These are phyloP conservation scores for Cryphonectria naterciae DNA, from an alignment of 2,329 filamentous ascomycete species.

Conservation along the genomic window DNA sequence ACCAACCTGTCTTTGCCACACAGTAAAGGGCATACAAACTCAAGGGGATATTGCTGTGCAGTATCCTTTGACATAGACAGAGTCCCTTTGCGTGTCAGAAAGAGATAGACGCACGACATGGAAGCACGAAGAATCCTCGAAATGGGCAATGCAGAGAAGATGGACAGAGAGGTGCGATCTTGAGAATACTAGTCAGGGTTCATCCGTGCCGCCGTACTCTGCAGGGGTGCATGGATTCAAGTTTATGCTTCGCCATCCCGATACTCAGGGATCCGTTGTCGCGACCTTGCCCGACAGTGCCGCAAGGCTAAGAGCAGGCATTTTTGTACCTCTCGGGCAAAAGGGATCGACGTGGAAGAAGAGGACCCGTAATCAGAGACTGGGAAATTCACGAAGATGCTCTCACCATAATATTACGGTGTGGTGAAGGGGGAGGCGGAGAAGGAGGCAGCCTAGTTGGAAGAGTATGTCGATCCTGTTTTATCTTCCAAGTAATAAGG, in stretches of 20 bases:
- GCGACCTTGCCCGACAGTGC: neutral
- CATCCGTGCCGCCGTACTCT: neutral
- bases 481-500: neutral
- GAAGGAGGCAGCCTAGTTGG: neutral
- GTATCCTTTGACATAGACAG: too few species aligned
- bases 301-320: neutral
- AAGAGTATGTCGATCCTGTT: neutral
- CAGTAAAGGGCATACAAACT: neutral
- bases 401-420: too few species aligned
- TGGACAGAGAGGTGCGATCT: neutral
- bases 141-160: neutral
- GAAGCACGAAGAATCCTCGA: neutral
- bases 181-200: neutral
- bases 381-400: neutral
- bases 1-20: neutral
- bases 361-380: neutral
- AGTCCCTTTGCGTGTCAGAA: neutral
- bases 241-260: neutral
- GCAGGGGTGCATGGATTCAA: neutral
- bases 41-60: neutral
- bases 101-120: neutral
- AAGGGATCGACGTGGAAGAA: neutral
- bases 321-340: neutral
- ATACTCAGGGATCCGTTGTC: neutral
- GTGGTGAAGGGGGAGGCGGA: too few species aligned